These are phyloP conservation scores for Calonectria henricotiae DNA, from an alignment of 2,329 filamentous ascomycete genomes.

Conservation along the genomic window DNA sequence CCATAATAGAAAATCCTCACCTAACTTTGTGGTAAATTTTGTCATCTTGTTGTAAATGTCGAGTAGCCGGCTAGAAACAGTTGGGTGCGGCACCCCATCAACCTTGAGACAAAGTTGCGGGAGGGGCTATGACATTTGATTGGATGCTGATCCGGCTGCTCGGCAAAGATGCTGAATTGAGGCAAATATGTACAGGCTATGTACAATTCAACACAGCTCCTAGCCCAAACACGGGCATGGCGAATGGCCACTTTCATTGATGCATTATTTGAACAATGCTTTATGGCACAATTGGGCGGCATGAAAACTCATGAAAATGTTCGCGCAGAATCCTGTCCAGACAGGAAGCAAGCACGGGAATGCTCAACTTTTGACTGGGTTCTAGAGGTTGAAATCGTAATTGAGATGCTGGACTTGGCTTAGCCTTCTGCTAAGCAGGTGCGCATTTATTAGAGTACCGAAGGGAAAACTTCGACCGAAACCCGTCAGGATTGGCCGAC, in stretches of 20 bases:
- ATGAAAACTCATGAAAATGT: neutral
- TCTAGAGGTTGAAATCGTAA: neutral
- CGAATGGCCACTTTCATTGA: neutral
- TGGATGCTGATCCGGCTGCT: neutral
- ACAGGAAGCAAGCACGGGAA: neutral
- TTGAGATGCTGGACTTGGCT: too few relatives aligned
- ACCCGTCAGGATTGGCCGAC: conserved; percentile 41
- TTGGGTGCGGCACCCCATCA: too few relatives aligned
- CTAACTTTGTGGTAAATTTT: too few relatives aligned
- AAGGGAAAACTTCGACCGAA: conserved; percentile 47
- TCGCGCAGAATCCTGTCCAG: neutral
- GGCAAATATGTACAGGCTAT: neutral
- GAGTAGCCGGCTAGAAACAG: too few relatives aligned
- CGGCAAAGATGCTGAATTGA: neutral
- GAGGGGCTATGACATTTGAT: neutral
- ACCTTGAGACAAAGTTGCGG: too few relatives aligned
- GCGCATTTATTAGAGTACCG: neutral
- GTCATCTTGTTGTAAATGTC: too few relatives aligned
- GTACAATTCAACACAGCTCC: neutral
- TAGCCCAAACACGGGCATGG: neutral
- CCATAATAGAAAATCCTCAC: too few relatives aligned
- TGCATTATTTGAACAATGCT: neutral
- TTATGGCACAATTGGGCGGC: neutral
- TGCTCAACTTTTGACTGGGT: neutral
- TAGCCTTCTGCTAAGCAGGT: neutral